Conservation (phyloP, 768 basidiomycete species). For the Rhizopogon sp. region DNA sequence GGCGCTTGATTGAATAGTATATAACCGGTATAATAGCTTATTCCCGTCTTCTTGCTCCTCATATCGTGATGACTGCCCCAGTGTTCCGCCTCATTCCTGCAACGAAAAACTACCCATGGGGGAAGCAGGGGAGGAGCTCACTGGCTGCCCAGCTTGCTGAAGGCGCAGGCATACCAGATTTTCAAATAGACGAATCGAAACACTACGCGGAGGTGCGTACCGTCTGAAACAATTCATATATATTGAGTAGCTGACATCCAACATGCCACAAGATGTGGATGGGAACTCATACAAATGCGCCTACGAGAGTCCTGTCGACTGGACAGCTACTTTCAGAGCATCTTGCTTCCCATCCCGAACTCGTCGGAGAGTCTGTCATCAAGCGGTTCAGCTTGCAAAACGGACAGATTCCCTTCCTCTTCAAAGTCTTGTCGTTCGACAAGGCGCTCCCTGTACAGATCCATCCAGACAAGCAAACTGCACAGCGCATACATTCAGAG, state of each 20-base stretch:
- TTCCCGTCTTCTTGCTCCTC: neutral
- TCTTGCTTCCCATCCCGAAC: conserved; percentile 30
- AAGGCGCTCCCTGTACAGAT: conserved; percentile 55
- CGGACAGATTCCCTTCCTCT: conserved; percentile 41
- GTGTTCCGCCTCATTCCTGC: conserved; percentile 21
- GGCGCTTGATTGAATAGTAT: neutral
- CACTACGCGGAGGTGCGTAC: conserved; percentile 50
- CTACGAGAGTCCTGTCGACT: conserved; percentile 29
- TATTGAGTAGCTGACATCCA: neutral
- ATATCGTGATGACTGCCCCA: conserved; percentile 2
- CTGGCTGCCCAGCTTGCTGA: conserved; percentile 43
- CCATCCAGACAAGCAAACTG: conserved; percentile 49
- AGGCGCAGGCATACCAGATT: conserved; percentile 23
- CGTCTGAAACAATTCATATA: neutral
- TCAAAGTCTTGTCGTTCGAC: conserved; percentile 51
- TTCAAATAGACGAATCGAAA: conserved; percentile 36
- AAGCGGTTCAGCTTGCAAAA: conserved; percentile 25
- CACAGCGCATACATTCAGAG: conserved; percentile 36
- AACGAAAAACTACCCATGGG: conserved; percentile 48
- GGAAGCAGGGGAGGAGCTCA: conserved; percentile 41
- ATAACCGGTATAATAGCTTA: neutral
- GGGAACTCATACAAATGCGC: conserved; percentile 52
- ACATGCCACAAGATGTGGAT: conserved; percentile 46
- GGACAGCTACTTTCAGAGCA: conserved; percentile 20
- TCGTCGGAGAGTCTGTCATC: conserved; percentile 31